Conservation (phyloP, 2,329 filamentous ascomycete genomes). For the Hymenotorrendiella dingleyae region DNA sequence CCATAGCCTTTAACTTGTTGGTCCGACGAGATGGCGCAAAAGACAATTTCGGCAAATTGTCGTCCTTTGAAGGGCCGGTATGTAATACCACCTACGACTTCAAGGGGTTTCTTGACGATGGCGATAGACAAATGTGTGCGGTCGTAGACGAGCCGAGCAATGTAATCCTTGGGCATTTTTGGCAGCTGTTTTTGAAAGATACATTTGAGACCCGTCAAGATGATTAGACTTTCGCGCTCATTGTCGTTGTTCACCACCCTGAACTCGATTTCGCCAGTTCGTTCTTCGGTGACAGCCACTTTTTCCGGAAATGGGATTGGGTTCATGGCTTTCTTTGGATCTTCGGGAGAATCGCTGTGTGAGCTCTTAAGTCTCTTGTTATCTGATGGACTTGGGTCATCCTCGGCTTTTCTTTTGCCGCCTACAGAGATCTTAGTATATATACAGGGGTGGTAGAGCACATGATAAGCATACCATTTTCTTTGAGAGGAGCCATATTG, state of each 20-base stretch:
- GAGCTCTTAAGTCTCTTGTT: constrained; percentile 58
- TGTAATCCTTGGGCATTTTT: constrained; percentile 99
- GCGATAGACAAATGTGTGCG: constrained; percentile 93
- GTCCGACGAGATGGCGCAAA: constrained; percentile 94
- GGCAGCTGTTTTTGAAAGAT: constrained; percentile 98
- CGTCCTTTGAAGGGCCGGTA: constrained; percentile 91
- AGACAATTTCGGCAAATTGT: constrained; percentile 95
- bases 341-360: constrained; percentile 38
- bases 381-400: constrained; percentile 57
- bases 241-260: constrained; percentile 97
- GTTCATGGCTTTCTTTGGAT: constrained; percentile 45
- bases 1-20: constrained; percentile 99
- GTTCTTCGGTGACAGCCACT: constrained; percentile 88
- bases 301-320: constrained; percentile 87
- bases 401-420: constrained; percentile 66
- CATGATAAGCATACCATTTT: constrained; percentile 14
- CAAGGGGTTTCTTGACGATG: constrained; percentile 92
- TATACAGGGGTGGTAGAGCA: neutral
- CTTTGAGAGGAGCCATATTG: constrained; percentile 27
- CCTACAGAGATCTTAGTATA: constrained; percentile 7
- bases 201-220: constrained; percentile 91
- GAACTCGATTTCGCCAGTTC: constrained; percentile 91
- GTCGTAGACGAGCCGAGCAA: constrained; percentile 94
- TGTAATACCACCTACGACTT: constrained; percentile 95
- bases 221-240: constrained; percentile 80